Evolutionary conservation across 148 eudicot species (phyloP).

Genomic region (Cornus controversa): DNA sequence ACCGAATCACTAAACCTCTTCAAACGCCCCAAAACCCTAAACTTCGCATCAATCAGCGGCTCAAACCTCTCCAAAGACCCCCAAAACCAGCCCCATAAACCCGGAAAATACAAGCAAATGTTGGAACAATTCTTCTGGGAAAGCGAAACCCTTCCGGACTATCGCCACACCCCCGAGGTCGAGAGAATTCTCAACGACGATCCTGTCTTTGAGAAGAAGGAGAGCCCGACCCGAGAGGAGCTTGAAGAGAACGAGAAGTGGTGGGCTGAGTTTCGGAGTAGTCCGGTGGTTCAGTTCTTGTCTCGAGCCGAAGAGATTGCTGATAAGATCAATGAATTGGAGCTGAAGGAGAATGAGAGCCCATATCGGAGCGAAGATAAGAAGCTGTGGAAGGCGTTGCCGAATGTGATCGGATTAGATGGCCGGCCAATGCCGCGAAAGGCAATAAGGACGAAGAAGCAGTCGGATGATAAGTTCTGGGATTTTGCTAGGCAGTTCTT

Average conservation of each 20-base stretch:
- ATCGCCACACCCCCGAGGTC: constrained; percentile 65
- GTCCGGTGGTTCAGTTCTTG: constrained; percentile 67
- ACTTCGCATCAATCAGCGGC: constrained; percentile 49
- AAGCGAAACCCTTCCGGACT: constrained; percentile 68
- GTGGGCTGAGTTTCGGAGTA: constrained; percentile 62
- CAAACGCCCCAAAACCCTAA: constrained; percentile 41
- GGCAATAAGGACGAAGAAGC: constrained; percentile 43
- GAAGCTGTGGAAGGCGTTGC: constrained; percentile 59
- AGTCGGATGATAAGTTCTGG: constrained; percentile 86
- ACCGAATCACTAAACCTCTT: constrained; percentile 39
- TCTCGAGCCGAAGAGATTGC: constrained; percentile 57
- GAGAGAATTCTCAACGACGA: constrained; percentile 57
- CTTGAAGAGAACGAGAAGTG: constrained; percentile 63
- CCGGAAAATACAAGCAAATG: constrained; percentile 60
- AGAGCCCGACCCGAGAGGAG: constrained; percentile 58
- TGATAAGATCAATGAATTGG: constrained; percentile 61
- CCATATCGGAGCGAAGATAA: constrained; percentile 62
- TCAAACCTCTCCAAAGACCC: constrained; percentile 28
- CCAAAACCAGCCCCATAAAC: constrained; percentile 29
- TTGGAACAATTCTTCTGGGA: constrained; percentile 84
- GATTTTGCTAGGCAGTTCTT: constrained; percentile 84
- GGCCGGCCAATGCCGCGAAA: constrained; percentile 90
- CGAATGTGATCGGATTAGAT: constrained; percentile 74
- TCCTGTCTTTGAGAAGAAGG: constrained; percentile 54
- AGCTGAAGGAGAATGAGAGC: constrained; percentile 47